Percentiles rank a stretch among this genome's conserved stretches.
These are phyloP conservation scores for Neodidymelliopsis sp. DNA, from an alignment of 2,329 filamentous ascomycete genomes.

Conservation along the genomic window DNA sequence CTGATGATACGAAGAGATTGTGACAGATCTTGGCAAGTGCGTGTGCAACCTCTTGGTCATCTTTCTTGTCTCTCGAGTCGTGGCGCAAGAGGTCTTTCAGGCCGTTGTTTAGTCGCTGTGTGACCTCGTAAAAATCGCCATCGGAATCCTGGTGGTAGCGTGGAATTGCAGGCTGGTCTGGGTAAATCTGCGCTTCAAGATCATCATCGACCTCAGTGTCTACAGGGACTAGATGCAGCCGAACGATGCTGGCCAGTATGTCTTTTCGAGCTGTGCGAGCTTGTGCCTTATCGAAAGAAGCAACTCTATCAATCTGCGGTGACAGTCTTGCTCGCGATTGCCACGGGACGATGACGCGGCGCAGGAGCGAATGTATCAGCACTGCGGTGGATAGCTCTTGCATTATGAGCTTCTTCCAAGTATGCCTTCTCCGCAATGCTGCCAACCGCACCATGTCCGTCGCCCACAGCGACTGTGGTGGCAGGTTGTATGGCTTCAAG, in stretches of 20 bases:
- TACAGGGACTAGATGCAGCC: conserved; percentile 19
- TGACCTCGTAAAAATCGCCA: conserved; percentile 44
- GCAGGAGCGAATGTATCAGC: conserved; percentile 49
- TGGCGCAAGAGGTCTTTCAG: conserved; percentile 34
- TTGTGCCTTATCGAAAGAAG: conserved; percentile 5
- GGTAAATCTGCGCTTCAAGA: conserved; percentile 13
- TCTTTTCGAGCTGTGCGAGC: conserved; percentile 16
- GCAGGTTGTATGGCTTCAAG: conserved; percentile 42
- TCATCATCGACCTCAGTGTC: conserved; percentile 23
- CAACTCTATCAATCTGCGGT: conserved; percentile 29
- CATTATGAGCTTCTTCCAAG: conserved; percentile 53
- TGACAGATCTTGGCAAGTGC: conserved; percentile 57
- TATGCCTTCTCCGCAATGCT: conserved; percentile 43
- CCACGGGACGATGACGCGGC: conserved; percentile 19
- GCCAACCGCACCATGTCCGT: conserved; percentile 38
- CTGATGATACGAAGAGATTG: conserved; percentile 69
- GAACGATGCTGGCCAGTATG: conserved; percentile 26
- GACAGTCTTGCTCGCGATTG: conserved; percentile 23
- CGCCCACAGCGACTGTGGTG: conserved; percentile 58
- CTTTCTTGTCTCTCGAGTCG: conserved; percentile 17
- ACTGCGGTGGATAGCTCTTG: conserved; percentile 52
- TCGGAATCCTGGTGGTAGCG: conserved; percentile 50
- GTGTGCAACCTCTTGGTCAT: conserved; percentile 22
- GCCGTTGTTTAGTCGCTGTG: conserved; percentile 41
- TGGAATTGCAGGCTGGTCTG: conserved; percentile 30